Percentiles rank a stretch among this genome's conserved stretches.
Conservation (phyloP, 2,329 filamentous ascomycete species). For the Penicillium freii region DNA sequence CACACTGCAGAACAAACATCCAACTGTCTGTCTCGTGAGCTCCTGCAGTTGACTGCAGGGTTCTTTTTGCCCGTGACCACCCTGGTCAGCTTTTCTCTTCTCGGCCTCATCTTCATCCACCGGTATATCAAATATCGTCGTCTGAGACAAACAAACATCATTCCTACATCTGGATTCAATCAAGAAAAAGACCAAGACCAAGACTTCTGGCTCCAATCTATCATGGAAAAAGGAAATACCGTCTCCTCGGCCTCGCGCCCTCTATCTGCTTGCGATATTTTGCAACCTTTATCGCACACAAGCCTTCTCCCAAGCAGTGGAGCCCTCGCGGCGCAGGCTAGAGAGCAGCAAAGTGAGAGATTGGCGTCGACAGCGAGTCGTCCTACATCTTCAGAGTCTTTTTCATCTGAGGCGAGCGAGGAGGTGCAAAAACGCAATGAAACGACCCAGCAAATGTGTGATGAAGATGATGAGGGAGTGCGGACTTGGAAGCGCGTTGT, state of each 20-base stretch:
- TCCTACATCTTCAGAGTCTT: neutral
- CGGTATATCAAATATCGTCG: neutral
- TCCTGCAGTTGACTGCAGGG: neutral
- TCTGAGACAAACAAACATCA: neutral
- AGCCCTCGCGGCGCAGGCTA: constrained; percentile 18
- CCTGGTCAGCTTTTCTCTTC: neutral
- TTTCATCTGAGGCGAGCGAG: neutral
- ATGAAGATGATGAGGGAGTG: constrained; percentile 31
- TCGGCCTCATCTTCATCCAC: neutral
- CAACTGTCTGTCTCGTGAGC: neutral
- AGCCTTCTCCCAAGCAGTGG: constrained; percentile 22
- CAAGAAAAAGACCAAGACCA: neutral
- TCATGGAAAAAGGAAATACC: constrained; percentile 16
- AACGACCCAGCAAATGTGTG: constrained; percentile 32
- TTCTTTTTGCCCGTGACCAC: neutral
- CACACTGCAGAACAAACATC: neutral
- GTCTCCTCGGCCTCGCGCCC: neutral
- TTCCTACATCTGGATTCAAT: neutral
- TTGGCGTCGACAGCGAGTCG: too few species aligned
- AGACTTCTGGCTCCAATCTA: constrained; percentile 1
- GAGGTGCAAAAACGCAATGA: constrained; percentile 32
- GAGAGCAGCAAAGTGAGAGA: constrained; percentile 7
- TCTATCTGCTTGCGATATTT: constrained; percentile 20
- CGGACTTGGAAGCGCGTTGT: constrained; percentile 37
- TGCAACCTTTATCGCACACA: constrained; percentile 20